Evolutionary conservation across 352 stramenopile species (phyloP), one percentile per base, ranked within the genome.

Genomic region (Pythium monospermum): DNA sequence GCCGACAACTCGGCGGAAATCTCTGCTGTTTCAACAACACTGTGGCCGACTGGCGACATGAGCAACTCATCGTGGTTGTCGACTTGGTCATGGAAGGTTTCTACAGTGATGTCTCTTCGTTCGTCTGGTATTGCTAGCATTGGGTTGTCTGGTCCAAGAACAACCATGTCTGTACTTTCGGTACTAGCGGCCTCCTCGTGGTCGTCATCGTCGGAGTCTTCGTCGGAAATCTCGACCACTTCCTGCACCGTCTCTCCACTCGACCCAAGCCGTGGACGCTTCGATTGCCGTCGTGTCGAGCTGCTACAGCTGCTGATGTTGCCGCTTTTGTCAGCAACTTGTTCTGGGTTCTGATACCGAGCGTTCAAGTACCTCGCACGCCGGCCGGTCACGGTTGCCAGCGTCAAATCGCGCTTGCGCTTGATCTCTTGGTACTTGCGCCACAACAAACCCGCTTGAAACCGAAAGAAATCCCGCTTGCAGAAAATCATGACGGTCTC

Each of bases 401-500:
- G n/a, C 15, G 52, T 47, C 15, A 43, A 38, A 33, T 61, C 52
- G 5, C 59, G 59, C 41, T 61, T 61, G 18, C 52, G 53, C 16
- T 79, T 70, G 51, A 85, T 76, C 26, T 85, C 76, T 61, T 85
- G 66, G 42, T 81, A 91, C 37, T 85, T 91, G 28, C 76, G 71
- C 74, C 75, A 91, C 30, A 91, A 62, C 38, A 71, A 82, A 0
- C 50, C 67, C 21, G 75, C 74, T 59, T 91, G 79, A 36, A 82
- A 91, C 11, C 79, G 74, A 64, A 91, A 69, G 28, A 91, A 91
- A 38, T 91, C 79, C 8, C 79, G 74, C 53, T 84, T 87, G 61
- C 79, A 91, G 45, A 91, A 91, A 47, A 91, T 79, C 49, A 87
- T 72, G n/a, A 91, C 64, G 8, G 79, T 88, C 38, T 72, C 68